These are phyloP conservation scores for Staphylotrichum tortipilum DNA, from an alignment of 495 filamentous ascomycete genomes.

Conservation along the genomic window DNA sequence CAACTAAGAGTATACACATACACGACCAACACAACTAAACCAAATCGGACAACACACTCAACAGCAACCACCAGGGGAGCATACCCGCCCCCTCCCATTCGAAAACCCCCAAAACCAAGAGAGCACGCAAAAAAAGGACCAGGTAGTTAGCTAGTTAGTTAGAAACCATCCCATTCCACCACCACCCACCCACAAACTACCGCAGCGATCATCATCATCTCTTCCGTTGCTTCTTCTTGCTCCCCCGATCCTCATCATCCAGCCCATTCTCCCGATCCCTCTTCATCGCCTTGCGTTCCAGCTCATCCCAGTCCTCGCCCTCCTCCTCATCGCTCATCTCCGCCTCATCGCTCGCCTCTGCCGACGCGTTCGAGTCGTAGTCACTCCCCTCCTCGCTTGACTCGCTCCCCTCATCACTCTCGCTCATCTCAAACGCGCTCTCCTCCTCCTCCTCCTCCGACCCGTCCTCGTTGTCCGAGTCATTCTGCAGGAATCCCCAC, in stretches of 20 bases:
- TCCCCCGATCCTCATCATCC: slow-evolving; percentile 54
- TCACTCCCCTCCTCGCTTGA: slow-evolving; percentile 83
- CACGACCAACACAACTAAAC: no score
- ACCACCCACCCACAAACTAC: neutral
- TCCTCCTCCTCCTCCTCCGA: slow-evolving; percentile 75
- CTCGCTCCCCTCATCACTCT: slow-evolving; percentile 68
- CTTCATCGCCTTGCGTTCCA: slow-evolving; percentile 83
- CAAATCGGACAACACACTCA: no score
- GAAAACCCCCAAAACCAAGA: no score
- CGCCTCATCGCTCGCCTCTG: slow-evolving; percentile 59
- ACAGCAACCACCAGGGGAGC: no score
- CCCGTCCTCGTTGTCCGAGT: slow-evolving; percentile 76
- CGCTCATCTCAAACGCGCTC: slow-evolving; percentile 80
- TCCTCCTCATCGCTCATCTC: slow-evolving; percentile 61
- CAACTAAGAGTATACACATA: no score
- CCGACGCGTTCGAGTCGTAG: slow-evolving; percentile 84
- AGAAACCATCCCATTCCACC: neutral
- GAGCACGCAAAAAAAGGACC: no score
- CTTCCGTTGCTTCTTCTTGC: slow-evolving; percentile 38
- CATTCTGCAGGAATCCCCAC: slow-evolving; percentile 85
- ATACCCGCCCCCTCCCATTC: no score
- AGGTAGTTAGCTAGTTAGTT: no score
- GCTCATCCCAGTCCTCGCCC: slow-evolving; percentile 87
- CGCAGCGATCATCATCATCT: no score
- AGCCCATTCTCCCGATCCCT: slow-evolving; percentile 68